These are phyloP conservation scores for Podospora sp. DNA, from an alignment of 495 filamentous ascomycete species.

Conservation along the genomic window DNA sequence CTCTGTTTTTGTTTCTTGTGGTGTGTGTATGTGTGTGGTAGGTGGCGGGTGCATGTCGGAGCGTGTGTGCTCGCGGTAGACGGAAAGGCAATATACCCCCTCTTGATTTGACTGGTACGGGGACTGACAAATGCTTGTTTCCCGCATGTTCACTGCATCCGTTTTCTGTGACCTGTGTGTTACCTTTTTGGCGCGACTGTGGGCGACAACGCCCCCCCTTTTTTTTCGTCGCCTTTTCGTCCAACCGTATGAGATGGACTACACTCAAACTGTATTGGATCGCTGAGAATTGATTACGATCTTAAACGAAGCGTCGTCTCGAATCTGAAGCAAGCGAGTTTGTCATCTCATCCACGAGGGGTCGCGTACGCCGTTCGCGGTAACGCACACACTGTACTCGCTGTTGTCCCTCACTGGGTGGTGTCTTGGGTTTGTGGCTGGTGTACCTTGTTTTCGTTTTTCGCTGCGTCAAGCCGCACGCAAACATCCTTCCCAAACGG, in stretches of 20 bases:
- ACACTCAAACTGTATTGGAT: no score
- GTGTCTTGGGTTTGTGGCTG: background rate
- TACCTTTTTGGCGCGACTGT: background rate
- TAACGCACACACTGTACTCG: background rate
- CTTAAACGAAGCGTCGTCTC: no score
- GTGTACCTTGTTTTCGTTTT: background rate
- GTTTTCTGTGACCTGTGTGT: background rate
- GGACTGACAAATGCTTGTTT: background rate
- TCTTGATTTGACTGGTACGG: background rate
- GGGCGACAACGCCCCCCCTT: background rate
- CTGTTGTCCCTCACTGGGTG: background rate
- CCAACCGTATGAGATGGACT: no score
- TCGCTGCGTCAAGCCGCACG: background rate
- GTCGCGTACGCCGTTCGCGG: background rate
- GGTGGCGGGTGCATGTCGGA: background rate
- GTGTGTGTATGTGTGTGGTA: background rate
- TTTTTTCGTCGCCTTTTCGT: background rate
- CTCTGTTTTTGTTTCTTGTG: background rate
- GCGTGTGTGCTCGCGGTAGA: background rate
- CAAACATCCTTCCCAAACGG: no score
- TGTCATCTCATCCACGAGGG: background rate
- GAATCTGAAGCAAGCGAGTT: background rate
- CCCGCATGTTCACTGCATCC: background rate
- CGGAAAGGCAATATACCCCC: constrained; percentile 9
- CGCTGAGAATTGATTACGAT: no score